Evolutionary conservation across 108 stramenopile species (phyloP), one percentile per base, ranked within the genome.

Genomic region (Fistulifera pelliculosa): DNA sequence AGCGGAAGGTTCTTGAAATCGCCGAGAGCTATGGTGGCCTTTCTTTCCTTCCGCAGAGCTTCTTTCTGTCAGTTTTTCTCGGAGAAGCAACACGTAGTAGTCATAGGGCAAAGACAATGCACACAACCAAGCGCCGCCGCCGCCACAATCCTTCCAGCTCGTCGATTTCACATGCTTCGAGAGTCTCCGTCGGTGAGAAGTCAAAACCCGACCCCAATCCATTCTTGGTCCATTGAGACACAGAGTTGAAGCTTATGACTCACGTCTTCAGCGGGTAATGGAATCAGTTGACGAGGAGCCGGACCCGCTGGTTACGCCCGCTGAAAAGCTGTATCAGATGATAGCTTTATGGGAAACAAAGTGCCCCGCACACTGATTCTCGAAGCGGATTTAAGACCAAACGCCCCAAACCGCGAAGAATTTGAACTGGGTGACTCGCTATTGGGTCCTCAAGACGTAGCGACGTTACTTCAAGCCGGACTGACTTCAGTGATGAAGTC

Each of bases 11-110:
- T 13, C 66, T 81, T 28, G 87, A 93, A 17, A 89, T 93, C 5
- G 81, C 85, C 24, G 92, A 93, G 59, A 78, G 71, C 38, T 93
- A 93, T 43, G 92, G 92, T 17, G 92, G 92, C 18, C 59, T 93
- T 2, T 81, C 79, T 8, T 93, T 93, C 58, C 59, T 93, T 58
- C 92, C 92, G 1, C 92, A 93, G 54, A 79, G 77, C 54, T 93
- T 93, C 60, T 82, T 93, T 43, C 83, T 93, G 4, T 87, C 85
- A 15, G 69, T 93, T 15, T 93, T 93, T 51, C 67, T 93, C 6
- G 92, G 92, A 11, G 92, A 93, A 68, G 92, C 92, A 18, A 93
- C 92, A 13, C 49, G 85, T 43, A 70, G 75, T 3, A 81, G 79
- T 55, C 63, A 89, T 14, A 64, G 80, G 13, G 83, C 41, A 24